Percentiles rank a stretch among this genome's conserved stretches.
Evolutionary conservation across 1,284 basidiomycete genomes (phyloP).

Genomic region (Coniophora puteana): DNA sequence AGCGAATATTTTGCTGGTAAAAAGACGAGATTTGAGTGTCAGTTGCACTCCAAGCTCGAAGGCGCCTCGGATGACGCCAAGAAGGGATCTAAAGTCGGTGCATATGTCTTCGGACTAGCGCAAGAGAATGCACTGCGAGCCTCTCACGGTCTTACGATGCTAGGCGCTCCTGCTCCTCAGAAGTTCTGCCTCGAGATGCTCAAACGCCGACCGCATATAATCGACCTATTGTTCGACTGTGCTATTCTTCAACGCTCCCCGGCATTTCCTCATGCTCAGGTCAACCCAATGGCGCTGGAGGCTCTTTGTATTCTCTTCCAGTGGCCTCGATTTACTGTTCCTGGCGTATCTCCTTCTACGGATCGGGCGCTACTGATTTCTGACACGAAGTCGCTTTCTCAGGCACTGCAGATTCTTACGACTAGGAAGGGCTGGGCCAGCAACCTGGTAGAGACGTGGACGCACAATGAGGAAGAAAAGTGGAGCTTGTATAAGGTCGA

Average conservation of each 20-base stretch:
- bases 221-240: conserved; percentile 20
- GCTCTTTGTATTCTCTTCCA: conserved; percentile 8
- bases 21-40: neutral
- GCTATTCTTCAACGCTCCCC: conserved; percentile 13
- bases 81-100: too few species aligned
- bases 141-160: conserved; percentile 15
- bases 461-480: conserved; percentile 2
- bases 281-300: conserved; percentile 15
- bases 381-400: too few species aligned
- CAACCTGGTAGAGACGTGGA: conserved; percentile 1
- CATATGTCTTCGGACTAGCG: conserved; percentile 20
- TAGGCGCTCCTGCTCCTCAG: conserved; percentile 16
- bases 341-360: conserved; percentile 9
- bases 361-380: too few species aligned
- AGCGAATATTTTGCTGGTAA: neutral
- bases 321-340: conserved; percentile 7
- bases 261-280: conserved; percentile 20
- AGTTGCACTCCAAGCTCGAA: neutral
- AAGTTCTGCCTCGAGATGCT: conserved; percentile 18
- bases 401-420: neutral
- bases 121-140: conserved; percentile 25
- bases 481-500: conserved; percentile 1
- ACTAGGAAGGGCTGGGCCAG: conserved; percentile 2
- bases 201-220: conserved; percentile 16
- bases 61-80: too few species aligned